Percentiles rank a stretch among this genome's conserved stretches.
Conservation (phyloP, 345 rosid genomes). For the Salix brachista region DNA sequence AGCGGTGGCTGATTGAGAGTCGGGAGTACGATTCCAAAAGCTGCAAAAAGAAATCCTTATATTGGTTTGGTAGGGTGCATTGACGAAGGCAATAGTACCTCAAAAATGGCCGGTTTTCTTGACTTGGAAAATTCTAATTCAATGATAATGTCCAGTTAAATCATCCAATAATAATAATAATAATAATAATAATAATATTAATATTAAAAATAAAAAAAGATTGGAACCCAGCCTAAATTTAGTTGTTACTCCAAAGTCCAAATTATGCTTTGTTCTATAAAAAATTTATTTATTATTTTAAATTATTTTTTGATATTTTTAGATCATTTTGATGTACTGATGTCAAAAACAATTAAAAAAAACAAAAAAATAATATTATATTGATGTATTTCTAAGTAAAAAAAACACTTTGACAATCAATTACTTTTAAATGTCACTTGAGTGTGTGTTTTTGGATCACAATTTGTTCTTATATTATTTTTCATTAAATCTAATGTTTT, state of each 20-base stretch:
- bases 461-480: too few relatives aligned
- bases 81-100: not conserved
- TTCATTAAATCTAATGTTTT: too few relatives aligned
- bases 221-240: not conserved
- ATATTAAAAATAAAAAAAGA: too few relatives aligned
- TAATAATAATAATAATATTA: too few relatives aligned
- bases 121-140: not conserved
- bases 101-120: not conserved
- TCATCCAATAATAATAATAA: not conserved
- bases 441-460: too few relatives aligned
- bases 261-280: not conserved
- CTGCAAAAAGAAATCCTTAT: not conserved
- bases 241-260: not conserved
- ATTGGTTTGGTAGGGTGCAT: not conserved
- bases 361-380: too few relatives aligned
- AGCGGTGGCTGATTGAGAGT: not conserved
- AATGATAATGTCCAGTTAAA: not conserved
- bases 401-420: too few relatives aligned
- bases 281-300: too few relatives aligned
- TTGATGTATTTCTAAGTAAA: too few relatives aligned
- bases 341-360: too few relatives aligned
- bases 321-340: accelerated
- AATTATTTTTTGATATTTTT: too few relatives aligned
- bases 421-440: too few relatives aligned
- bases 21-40: not conserved